These are phyloP conservation scores for Choanephora cucurbitarum DNA, from an alignment of 371 early-diverging fungal genomes.

Conservation along the genomic window DNA sequence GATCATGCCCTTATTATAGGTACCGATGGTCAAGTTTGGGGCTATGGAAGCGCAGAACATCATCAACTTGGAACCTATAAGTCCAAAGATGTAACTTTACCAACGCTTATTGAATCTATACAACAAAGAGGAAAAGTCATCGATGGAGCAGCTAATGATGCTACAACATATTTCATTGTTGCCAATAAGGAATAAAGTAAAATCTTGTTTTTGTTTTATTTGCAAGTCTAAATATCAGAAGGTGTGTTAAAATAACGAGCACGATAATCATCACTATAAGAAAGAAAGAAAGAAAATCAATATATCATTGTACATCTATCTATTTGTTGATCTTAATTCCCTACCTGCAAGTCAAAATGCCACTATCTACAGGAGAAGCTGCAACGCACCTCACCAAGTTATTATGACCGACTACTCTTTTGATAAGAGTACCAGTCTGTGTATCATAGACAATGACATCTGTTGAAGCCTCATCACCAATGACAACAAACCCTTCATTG, in stretches of 20 bases:
- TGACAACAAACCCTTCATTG: slow-evolving; percentile 80
- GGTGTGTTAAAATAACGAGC: slow-evolving; percentile 44
- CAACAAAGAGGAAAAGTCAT: neutral
- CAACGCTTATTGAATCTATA: neutral
- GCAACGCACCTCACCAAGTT: slow-evolving; percentile 48
- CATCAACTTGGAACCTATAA: slow-evolving; percentile 1
- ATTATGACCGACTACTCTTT: slow-evolving; percentile 50
- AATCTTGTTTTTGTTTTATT: neutral
- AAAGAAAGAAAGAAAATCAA: neutral
- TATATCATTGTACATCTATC: neutral
- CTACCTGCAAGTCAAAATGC: slow-evolving; percentile 54
- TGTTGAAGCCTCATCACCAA: slow-evolving; percentile 71
- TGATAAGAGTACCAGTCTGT: slow-evolving; percentile 55
- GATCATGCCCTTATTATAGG: slow-evolving; percentile 84
- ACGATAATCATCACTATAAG: slow-evolving; percentile 56
- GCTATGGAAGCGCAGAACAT: neutral
- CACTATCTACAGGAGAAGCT: slow-evolving; percentile 50
- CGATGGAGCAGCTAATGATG: neutral
- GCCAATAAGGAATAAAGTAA: neutral
- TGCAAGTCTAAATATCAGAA: neutral
- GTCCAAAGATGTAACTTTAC: neutral
- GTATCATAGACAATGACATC: slow-evolving; percentile 70
- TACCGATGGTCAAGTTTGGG: slow-evolving; percentile 1
- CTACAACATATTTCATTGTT: neutral
- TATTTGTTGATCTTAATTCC: neutral